A percentile compares a stretch with the other conserved stretches of the same genome.
Conservation (phyloP, 2,329 filamentous ascomycete genomes). For the Fusarium acutatum region DNA sequence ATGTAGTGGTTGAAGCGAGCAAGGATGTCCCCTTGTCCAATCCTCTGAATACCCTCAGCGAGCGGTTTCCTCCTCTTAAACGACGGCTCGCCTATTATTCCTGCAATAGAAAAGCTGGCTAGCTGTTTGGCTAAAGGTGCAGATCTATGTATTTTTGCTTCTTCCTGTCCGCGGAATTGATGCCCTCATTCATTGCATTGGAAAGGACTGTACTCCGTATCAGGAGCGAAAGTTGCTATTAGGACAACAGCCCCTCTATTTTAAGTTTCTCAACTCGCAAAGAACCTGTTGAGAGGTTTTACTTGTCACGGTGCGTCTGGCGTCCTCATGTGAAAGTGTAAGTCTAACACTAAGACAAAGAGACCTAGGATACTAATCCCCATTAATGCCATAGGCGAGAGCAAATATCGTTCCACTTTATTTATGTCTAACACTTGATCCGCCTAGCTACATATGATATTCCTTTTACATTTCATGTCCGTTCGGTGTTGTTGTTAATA, state of each 20-base stretch:
- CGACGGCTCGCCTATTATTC: slow-evolving; percentile 21
- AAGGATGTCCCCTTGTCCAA: slow-evolving; percentile 20
- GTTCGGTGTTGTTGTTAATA: neutral
- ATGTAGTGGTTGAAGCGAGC: slow-evolving; percentile 5
- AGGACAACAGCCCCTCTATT: neutral
- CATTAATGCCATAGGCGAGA: neutral
- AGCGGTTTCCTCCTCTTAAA: slow-evolving; percentile 21
- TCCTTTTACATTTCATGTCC: neutral
- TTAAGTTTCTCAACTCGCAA: neutral
- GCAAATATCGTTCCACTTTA: neutral
- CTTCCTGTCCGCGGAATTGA: neutral
- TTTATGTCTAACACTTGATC: neutral
- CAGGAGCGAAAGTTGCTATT: neutral
- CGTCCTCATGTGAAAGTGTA: neutral
- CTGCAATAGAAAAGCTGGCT: slow-evolving; percentile 22
- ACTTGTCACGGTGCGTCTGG: neutral
- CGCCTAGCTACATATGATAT: neutral
- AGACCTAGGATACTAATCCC: neutral
- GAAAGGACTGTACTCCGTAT: neutral
- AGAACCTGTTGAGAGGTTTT: neutral
- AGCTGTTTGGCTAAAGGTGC: slow-evolving; percentile 29
- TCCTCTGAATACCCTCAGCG: slow-evolving; percentile 26
- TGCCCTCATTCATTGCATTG: neutral
- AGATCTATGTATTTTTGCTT: slow-evolving; percentile 29
- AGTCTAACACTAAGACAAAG: neutral